These are phyloP conservation scores for Coemansia sp. DNA, from an alignment of 192 early-diverging fungal genomes.

Conservation along the genomic window DNA sequence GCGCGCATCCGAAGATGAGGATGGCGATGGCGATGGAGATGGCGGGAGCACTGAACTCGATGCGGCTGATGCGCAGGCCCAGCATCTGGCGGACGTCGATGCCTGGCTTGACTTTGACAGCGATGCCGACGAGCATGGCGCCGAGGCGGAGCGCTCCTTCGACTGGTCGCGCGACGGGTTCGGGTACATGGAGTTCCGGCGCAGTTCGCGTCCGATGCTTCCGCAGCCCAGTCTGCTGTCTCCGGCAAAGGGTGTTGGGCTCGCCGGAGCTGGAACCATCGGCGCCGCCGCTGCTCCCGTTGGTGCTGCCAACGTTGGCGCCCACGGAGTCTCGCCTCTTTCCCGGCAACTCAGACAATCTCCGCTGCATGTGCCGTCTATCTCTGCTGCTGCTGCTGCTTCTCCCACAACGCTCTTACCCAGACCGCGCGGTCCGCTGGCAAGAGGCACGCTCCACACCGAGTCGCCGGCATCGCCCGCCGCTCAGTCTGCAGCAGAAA, in stretches of 20 bases:
- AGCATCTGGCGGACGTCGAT: conserved; percentile 17
- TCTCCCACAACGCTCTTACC: background rate
- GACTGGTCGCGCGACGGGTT: conserved; percentile 49
- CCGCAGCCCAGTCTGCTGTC: conserved; percentile 20
- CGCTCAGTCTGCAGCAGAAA: conserved; percentile 15
- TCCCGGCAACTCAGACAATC: background rate
- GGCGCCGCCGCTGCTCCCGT: background rate
- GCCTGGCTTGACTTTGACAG: conserved; percentile 34
- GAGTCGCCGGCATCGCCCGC: conserved; percentile 9
- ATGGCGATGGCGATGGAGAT: background rate
- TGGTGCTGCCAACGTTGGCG: background rate
- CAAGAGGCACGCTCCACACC: background rate
- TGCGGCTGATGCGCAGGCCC: background rate
- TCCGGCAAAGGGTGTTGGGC: conserved; percentile 5
- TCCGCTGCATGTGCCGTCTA: background rate
- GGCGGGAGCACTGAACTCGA: background rate
- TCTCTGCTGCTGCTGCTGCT: too few relatives aligned
- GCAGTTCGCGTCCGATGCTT: conserved; percentile 23
- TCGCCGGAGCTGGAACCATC: background rate
- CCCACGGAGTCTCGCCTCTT: background rate
- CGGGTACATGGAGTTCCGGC: conserved; percentile 53
- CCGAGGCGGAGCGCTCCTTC: conserved; percentile 26
- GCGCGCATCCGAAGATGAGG: background rate
- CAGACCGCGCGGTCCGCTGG: background rate
- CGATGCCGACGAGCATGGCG: conserved; percentile 5